Evolutionary conservation across 2,329 filamentous ascomycete genomes (phyloP), one percentile per base, ranked within the genome.

Genomic region (Stachybotrys chlorohalonatus): DNA sequence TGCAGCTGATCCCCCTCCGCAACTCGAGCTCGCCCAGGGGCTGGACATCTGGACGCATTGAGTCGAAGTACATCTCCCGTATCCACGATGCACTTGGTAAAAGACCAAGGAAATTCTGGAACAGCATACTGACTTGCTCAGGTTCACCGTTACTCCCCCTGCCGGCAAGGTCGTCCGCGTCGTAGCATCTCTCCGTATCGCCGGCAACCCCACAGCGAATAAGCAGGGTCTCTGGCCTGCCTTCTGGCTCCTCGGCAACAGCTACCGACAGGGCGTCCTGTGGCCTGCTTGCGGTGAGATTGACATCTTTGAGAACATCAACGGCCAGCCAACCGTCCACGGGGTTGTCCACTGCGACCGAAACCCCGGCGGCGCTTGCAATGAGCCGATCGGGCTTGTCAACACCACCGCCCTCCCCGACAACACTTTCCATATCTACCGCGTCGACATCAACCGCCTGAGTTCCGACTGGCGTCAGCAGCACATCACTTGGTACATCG

Each of bases 171-270:
- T 61, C 47, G 75, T 73, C 24, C 56, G 73, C 49, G 66, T 67
- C 54, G 71, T 75, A 61, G 68, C 68, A 16, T 61, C 62, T 49
- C 67, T 76, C 56, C 70, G 73, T 16, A 73, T 76, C 59, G 74
- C 74, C 50, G 58, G 54, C 55, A 68, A 68, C 60, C 42, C 63
- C 9, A 42, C 57, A 31, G 55, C 50, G 49, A 67, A 68, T 54
- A 75, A 75, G 65, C 66, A 70, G 57, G 74, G 74, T 7, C 63
- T 76, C 56, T 76, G 74, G 74, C 74, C 74, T 0, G 74, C 74
- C 7, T 76, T 76, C 62, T 76, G 74, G 74, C 57, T 73, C 9
- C 67, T 76, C 3, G 74, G 74, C n/a, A 63, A 72, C 58, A 66
- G 69, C 24, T 62, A 75, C 49, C 69, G 73, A 4, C 59, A 65